phyloP scores from a whole-genome alignment of 1,284 basidiomycete genomes.

The Ganoderma multipileum region DNA sequence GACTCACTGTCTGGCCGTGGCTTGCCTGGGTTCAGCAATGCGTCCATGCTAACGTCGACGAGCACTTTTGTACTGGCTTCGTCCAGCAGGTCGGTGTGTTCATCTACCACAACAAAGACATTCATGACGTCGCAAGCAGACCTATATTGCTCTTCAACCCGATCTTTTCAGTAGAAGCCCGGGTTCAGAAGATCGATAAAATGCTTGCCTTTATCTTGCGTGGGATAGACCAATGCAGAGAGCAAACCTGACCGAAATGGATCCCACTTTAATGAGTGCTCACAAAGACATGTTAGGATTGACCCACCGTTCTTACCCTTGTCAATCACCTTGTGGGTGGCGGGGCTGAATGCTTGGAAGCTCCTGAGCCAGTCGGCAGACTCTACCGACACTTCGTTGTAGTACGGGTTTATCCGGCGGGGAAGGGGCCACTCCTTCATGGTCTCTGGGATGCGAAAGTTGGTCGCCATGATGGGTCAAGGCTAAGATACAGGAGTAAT shows the following conservation, averaged over 20 bases:
- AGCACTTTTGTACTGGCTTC: slow-evolving; percentile 13
- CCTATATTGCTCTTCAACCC: slow-evolving; percentile 24
- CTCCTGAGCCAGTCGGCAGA: neutral
- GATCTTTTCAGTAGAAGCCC: neutral
- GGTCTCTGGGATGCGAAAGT: slow-evolving; percentile 1
- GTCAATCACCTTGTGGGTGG: slow-evolving; percentile 32
- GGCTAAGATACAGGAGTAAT: neutral
- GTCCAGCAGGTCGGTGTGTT: slow-evolving; percentile 32
- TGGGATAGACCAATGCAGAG: slow-evolving; percentile 28
- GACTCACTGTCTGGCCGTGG: slow-evolving; percentile 21
- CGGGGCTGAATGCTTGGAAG: slow-evolving; percentile 26
- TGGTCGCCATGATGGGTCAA: neutral
- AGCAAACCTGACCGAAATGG: slow-evolving; percentile 23
- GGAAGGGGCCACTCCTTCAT: neutral
- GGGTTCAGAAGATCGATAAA: neutral
- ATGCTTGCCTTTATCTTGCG: slow-evolving; percentile 15
- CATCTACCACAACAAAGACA: slow-evolving; percentile 37
- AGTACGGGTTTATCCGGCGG: slow-evolving; percentile 5
- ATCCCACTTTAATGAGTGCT: neutral
- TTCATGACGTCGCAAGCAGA: slow-evolving; percentile 35
- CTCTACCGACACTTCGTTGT: neutral
- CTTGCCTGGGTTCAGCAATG: slow-evolving; percentile 28
- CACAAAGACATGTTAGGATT: neutral
- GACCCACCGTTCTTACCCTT: slow-evolving; percentile 34
- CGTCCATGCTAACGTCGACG: slow-evolving; percentile 35